A percentile compares a stretch with the other conserved stretches of the same genome.
Conservation (phyloP, 2,329 filamentous ascomycete genomes). For the Fusarium protoensiforme region DNA sequence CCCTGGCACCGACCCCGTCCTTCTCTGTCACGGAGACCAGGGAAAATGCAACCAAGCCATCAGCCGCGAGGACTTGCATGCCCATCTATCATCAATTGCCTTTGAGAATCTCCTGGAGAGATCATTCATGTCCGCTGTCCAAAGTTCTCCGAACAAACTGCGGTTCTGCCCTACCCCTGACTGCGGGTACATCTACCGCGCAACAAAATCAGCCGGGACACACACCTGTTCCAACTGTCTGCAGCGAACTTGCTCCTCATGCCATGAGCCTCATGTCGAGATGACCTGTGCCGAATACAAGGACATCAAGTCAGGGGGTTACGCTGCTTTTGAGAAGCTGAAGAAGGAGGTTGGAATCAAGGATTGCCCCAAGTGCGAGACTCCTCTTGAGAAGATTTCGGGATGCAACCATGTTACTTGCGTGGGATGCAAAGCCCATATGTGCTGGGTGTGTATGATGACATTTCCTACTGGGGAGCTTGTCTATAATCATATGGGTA, state of each 20-base stretch:
- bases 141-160: slow-evolving; percentile 45
- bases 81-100: slow-evolving; percentile 39
- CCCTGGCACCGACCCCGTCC: neutral
- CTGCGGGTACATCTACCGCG: slow-evolving; percentile 56
- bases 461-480: slow-evolving; percentile 39
- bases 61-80: slow-evolving; percentile 33
- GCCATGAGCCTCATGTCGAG: slow-evolving; percentile 47
- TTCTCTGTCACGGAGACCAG: neutral
- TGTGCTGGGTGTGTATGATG: slow-evolving; percentile 60
- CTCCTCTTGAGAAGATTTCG: slow-evolving; percentile 53
- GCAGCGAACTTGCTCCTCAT: slow-evolving; percentile 48
- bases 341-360: slow-evolving; percentile 52
- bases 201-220: neutral
- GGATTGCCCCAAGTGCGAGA: slow-evolving; percentile 54
- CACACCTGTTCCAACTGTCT: slow-evolving; percentile 53
- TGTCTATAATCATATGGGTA: slow-evolving; percentile 4
- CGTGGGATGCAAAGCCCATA: slow-evolving; percentile 52
- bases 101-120: slow-evolving; percentile 52
- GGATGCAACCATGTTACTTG: slow-evolving; percentile 62
- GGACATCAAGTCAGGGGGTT: slow-evolving; percentile 38
- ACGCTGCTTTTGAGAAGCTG: slow-evolving; percentile 39
- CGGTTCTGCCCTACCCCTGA: slow-evolving; percentile 56
- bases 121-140: slow-evolving; percentile 51
- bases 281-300: slow-evolving; percentile 50
- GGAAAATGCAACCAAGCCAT: slow-evolving; percentile 28